Percentiles rank a stretch among this genome's conserved stretches.
Conservation (phyloP, 2,329 filamentous ascomycete species). For the Trichoderma koningii region DNA sequence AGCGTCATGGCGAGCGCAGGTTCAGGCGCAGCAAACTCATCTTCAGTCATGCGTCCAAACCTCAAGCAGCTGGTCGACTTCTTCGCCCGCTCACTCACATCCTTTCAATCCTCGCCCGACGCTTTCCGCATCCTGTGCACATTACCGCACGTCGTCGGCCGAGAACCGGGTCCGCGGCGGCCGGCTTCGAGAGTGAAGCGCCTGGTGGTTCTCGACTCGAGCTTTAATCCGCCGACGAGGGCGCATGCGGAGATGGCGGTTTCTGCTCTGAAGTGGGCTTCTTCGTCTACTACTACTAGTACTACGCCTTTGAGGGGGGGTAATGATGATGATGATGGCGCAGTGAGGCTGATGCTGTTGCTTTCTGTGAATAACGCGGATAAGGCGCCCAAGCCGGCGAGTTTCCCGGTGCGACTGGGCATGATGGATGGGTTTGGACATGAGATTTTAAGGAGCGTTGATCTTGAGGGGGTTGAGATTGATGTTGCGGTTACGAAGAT, state of each 20-base stretch:
- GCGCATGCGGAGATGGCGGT: constrained; percentile 62
- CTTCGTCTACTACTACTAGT: neutral
- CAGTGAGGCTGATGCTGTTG: constrained; percentile 55
- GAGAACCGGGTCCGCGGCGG: neutral
- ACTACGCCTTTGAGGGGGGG: neutral
- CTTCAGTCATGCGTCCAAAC: constrained; percentile 27
- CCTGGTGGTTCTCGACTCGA: constrained; percentile 65
- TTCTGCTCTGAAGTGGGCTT: constrained; percentile 45
- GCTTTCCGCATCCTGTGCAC: constrained; percentile 51
- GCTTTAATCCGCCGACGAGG: constrained; percentile 67
- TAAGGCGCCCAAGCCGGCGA: constrained; percentile 66
- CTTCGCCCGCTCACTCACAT: constrained; percentile 48
- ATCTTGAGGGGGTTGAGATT: constrained; percentile 39
- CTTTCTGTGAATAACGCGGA: constrained; percentile 67
- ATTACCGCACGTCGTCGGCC: constrained; percentile 34
- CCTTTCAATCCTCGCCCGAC: constrained; percentile 48
- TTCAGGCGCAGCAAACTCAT: neutral
- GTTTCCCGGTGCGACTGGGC: constrained; percentile 65
- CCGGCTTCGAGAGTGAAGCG: constrained; percentile 25
- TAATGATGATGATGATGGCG: too few species aligned
- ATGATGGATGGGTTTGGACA: constrained; percentile 72
- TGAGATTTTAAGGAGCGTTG: constrained; percentile 48
- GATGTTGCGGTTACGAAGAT: constrained; percentile 72
- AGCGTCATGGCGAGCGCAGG: constrained; percentile 23
- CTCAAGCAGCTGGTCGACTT: constrained; percentile 41